Evolutionary conservation across 345 rosid species (phyloP), one percentile per base, ranked within the genome.

Genomic region (Aethionema arabicum): DNA sequence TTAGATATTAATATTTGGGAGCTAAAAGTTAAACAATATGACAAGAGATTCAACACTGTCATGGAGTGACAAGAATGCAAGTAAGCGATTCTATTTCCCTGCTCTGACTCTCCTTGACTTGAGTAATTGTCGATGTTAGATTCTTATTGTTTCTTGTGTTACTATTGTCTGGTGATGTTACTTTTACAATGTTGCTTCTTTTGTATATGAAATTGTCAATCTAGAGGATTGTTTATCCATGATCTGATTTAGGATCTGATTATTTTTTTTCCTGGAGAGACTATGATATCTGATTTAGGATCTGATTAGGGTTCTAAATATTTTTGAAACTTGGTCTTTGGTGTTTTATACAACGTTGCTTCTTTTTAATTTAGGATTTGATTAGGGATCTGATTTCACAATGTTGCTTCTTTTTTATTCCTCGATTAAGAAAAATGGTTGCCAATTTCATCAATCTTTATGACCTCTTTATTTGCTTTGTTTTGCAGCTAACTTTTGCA

Each of bases 11-110:
- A 21, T 21, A 21, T 21, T 21, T 21, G 27, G 27, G 27, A 1
- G 27, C 2, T 21, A 21, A 21, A 21, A 21, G 27, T 21, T 21
- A 21, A 21, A 21, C 1, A 21, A 21, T 21, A 21, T 21, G 27
- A 21, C 4, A 64, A 2, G n/a, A 72, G 76, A 40, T 59, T 46
- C 10, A 5, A 59, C 12, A 72, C 76, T 47, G 82, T 87, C 73
- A 85, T 87, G 96, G 77, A 79, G 58, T 93, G 95, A 90, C 97
- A 93, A 74, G 97, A 93, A 49, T 90, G 97, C 96, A 83, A 85
- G 99, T 90, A 78, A 79, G 70, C 47, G 13, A 30, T 35, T 56
- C 60, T 2, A 21, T 5, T 11, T 57, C 21, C 33, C 41, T 43
- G n/a, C 37, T 46, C 30, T 3, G 10, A 14, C 32, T 59, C 42